phyloP scores from a whole-genome alignment of 768 basidiomycete genomes.

The Piloderma croceum region DNA sequence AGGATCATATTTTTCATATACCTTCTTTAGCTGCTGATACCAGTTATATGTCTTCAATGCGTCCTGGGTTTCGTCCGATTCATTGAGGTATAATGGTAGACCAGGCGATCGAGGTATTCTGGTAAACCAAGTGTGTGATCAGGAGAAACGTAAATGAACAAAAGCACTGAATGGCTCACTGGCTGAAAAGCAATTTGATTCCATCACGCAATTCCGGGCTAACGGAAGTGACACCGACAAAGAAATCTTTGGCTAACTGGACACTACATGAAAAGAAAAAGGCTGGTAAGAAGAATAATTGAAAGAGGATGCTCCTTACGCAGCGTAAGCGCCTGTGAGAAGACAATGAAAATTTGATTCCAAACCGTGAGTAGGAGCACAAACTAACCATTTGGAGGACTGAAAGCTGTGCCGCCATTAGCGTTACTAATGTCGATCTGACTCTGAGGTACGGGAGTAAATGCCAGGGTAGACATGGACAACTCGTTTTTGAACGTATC shows the following conservation, averaged over 20 bases:
- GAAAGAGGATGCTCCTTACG: no score
- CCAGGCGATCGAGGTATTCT: slow-evolving; percentile 35
- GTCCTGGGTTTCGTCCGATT: slow-evolving; percentile 34
- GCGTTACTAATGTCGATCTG: slow-evolving; percentile 30
- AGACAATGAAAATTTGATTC: no score
- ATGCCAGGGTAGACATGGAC: slow-evolving; percentile 26
- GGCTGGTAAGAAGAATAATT: no score
- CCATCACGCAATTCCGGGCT: neutral
- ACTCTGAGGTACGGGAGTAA: slow-evolving; percentile 33
- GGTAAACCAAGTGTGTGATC: no score
- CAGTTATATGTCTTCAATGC: slow-evolving; percentile 37
- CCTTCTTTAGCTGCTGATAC: slow-evolving; percentile 30
- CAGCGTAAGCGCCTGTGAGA: no score
- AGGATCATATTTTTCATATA: slow-evolving; percentile 41
- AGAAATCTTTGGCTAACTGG: neutral
- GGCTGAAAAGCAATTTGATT: neutral
- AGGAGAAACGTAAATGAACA: no score
- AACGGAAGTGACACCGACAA: neutral
- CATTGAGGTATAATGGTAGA: slow-evolving; percentile 35
- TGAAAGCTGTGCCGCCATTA: slow-evolving; percentile 35
- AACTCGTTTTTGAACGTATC: slow-evolving; percentile 19
- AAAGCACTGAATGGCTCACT: no score
- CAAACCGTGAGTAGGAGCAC: no score
- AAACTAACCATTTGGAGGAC: slow-evolving; percentile 31
- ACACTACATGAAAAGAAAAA: no score